Evolutionary conservation across 2,329 filamentous ascomycete species (phyloP), one percentile per base, ranked within the genome.

Genomic region (Tolypocladium ophioglossoides): DNA sequence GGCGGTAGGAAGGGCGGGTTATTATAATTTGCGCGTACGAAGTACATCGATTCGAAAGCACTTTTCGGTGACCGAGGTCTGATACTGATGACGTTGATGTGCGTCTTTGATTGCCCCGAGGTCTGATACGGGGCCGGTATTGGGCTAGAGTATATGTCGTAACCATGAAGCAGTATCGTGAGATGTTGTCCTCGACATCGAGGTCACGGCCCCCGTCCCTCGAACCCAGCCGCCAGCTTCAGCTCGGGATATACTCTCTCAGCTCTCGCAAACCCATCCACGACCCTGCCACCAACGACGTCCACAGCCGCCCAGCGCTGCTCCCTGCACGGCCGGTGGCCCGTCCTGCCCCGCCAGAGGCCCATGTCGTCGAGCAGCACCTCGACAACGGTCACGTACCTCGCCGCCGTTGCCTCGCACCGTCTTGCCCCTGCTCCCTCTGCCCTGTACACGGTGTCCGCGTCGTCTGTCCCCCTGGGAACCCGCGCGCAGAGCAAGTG

Each of bases 261-360:
- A 41, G 52, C 46, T 47, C 27, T 47, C 39, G 41, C 59, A 57
- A 78, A 72, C 3, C 69, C 72, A 59, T 73, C 64, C 20, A 72
- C 66, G 35, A 81, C 55, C 54, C 65, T 67, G 8, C 69, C 68
- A 3, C 64, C 64, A 11, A 62, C 64, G 2, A 79, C 63, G 32
- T 74, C 72, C 9, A 83, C 71, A 3, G 72, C 72, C 0, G 68
- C 72, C 80, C 80, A 84, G 44, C 74, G 70, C 70, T 79, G 75
- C 65, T 83, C 80, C 52, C 80, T 61, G n/a, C 57, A 57, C 44
- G 44, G 56, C 39, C 65, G 60, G 27, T 30, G 50, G 3, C 66
- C 68, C 55, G 67, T 70, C 22, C 46, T 60, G 2, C 59, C 64
- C 59, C 68, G 65, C 75, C 74, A 78, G 32, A 74, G 60, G 2